Evolutionary conservation across 23 red algal species (phyloP).

Genomic region (Cyanidium caldarium): DNA sequence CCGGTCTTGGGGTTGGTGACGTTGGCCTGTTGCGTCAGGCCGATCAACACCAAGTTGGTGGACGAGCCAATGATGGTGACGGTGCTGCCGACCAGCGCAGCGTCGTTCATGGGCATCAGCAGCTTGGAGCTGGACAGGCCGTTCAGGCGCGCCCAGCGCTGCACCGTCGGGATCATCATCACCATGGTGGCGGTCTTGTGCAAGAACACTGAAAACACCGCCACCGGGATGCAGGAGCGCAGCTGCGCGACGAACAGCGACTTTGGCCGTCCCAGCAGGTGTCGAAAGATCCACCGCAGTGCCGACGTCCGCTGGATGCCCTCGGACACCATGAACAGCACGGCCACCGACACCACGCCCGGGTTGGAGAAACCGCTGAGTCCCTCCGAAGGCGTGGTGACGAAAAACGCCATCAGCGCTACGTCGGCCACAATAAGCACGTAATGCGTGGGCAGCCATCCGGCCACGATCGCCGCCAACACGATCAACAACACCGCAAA

Average conservation of each 20-base stretch:
- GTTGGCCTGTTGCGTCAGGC: constrained; percentile 28
- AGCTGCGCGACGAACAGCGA: constrained; percentile 45
- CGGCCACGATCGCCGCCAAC: constrained; percentile 41
- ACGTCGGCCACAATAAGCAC: constrained; percentile 47
- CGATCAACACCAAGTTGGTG: constrained; percentile 61
- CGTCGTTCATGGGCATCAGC: constrained; percentile 87
- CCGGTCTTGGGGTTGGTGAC: constrained; percentile 21
- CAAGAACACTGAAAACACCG: constrained; percentile 63
- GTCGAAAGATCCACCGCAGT: constrained; percentile 36
- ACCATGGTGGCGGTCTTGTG: constrained; percentile 85
- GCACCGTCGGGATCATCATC: constrained; percentile 76
- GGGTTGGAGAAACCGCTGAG: constrained; percentile 66
- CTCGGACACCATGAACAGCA: constrained; percentile 76
- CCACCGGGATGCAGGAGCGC: constrained; percentile 49
- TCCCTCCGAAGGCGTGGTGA: constrained; percentile 37
- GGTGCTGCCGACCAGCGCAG: constrained; percentile 62
- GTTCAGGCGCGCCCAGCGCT: constrained; percentile 50
- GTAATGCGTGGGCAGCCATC: constrained; percentile 32
- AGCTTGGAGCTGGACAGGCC: constrained; percentile 55
- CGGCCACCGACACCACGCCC: constrained; percentile 63
- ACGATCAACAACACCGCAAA: constrained; percentile 41
- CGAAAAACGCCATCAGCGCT: constrained; percentile 36
- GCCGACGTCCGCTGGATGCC: constrained; percentile 72
- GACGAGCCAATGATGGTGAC: constrained; percentile 65
- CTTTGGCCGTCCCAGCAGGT: constrained; percentile 46